phyloP scores from a whole-genome alignment of 1,139 yeast genomes.

The Martiniozyma asiatica region DNA sequence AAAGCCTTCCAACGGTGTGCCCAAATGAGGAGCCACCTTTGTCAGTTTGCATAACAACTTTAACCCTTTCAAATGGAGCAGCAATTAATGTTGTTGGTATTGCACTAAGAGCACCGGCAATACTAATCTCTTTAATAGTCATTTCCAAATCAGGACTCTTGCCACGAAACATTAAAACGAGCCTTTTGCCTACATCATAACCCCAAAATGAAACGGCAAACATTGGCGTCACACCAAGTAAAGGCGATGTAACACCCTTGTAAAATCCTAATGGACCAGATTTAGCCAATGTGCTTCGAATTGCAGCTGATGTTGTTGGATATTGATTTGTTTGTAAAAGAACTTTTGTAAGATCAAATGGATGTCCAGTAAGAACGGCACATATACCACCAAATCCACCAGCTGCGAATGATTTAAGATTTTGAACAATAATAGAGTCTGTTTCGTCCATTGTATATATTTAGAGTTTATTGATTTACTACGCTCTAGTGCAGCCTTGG shows the following conservation, averaged over 20 bases:
- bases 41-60: slow-evolving; percentile 79
- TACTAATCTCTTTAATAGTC: slow-evolving; percentile 54
- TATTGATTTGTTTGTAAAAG: slow-evolving; percentile 73
- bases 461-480: neutral
- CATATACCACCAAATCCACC: slow-evolving; percentile 84
- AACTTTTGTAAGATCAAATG: slow-evolving; percentile 88
- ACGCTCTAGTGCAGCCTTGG: too few species aligned
- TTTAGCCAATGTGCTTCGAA: slow-evolving; percentile 52
- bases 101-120: slow-evolving; percentile 95
- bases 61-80: slow-evolving; percentile 93
- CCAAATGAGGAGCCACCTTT: slow-evolving; percentile 29
- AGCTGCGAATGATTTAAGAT: slow-evolving; percentile 68
- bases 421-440: slow-evolving; percentile 21
- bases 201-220: slow-evolving; percentile 99
- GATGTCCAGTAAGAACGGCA: slow-evolving; percentile 91
- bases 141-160: slow-evolving; percentile 22
- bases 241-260: slow-evolving; percentile 80
- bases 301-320: slow-evolving; percentile 50
- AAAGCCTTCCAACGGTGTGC: slow-evolving; percentile 57
- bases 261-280: slow-evolving; percentile 77
- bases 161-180: slow-evolving; percentile 39
- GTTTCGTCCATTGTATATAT: slow-evolving; percentile 19
- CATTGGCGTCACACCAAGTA: slow-evolving; percentile 94
- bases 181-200: slow-evolving; percentile 79
- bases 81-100: slow-evolving; percentile 91